Base-by-base conservation (phyloP, 2,329 filamentous ascomycete genomes). In the Thielaviopsis ethacetica region DNA sequence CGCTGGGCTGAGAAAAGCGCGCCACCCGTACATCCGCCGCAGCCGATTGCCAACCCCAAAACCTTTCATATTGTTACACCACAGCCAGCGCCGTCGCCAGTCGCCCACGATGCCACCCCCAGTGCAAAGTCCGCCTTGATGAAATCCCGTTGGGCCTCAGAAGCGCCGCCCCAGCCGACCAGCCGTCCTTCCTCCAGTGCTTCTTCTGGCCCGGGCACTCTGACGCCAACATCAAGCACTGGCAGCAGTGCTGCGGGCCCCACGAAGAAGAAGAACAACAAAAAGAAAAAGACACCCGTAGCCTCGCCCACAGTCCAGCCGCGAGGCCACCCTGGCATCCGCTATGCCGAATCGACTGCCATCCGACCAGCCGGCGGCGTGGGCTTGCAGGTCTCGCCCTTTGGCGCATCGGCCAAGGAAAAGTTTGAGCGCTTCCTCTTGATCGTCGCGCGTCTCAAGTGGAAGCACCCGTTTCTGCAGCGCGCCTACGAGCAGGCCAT, bases 391-490 rank as follows among this genome's bases (percentile, higher is more conserved):
- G 41, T 19, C 55, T 50, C 52, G 26, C 61, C 47, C 22, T 56
- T 51, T 49, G 57, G 44, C 53, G 53, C 49, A 26, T 44, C 52
- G 22, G 30, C 51, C 21, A 30, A 21, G 1, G 57, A 61, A 44
- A 62, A 62, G 50, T 47, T 62, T 4, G 52, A 62, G 21, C 53
- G 62, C 19, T 63, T 63, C 24, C 57, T 62, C 30, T 58, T 61
- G 9, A 63, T 63, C 13, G 57, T 62, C 9, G 59, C 76, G 2
- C 76, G 82, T 1, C 71, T 85, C 51, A 76, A 78, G 62, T 85
- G 82, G 82, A 85, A 84, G 66, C 74, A 80, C 1, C 74, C 80
- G 13, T 81, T 81, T 63, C 72, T 85, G 34, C 75, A 76, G n/a
- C 68, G 71, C 56, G 80, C 75, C 1, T 84, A 84, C 65, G 68